Conservation (phyloP, 106 monocot species). For the Apostasia shenzhenica region DNA sequence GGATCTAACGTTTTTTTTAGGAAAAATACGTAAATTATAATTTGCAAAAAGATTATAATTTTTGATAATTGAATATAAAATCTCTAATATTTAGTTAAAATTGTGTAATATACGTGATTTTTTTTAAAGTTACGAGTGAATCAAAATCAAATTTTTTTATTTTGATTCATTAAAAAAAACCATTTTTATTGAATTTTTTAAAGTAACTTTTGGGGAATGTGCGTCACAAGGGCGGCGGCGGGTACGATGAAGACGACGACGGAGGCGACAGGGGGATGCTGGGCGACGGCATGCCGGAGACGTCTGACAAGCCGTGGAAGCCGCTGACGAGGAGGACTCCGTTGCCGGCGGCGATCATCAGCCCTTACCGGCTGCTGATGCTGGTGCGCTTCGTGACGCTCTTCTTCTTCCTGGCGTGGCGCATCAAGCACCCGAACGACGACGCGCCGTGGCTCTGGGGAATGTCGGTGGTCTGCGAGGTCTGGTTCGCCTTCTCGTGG, state of each 20-base stretch:
- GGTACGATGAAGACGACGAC: conserved; percentile 18
- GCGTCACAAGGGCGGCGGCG: conserved; percentile 4
- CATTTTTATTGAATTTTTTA: too few species aligned
- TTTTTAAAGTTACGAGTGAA: too few species aligned
- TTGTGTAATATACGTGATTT: too few species aligned
- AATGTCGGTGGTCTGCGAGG: conserved; percentile 40
- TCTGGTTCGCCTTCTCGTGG: conserved; percentile 78
- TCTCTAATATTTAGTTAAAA: too few species aligned
- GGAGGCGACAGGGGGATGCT: conserved; percentile 4
- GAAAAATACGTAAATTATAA: too few species aligned
- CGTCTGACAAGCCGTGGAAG: conserved; percentile 59
- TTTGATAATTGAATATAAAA: too few species aligned
- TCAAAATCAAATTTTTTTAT: too few species aligned
- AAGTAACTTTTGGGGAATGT: too few species aligned
- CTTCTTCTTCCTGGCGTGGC: conserved; percentile 42
- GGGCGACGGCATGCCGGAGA: conserved; percentile 32
- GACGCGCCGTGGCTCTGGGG: conserved; percentile 59
- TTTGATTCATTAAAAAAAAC: too few species aligned
- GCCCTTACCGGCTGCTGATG: conserved; percentile 33
- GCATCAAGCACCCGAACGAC: conserved; percentile 39
- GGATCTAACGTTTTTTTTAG: too few species aligned
- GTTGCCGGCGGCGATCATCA: conserved; percentile 25
- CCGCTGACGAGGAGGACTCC: conserved; percentile 41
- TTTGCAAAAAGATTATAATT: too few species aligned
- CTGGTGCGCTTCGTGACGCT: conserved; percentile 27